Percentiles rank a stretch among this genome's conserved stretches.
phyloP scores from a whole-genome alignment of 805 yeast genomes.

The Wickerhamiella slavikovae region DNA sequence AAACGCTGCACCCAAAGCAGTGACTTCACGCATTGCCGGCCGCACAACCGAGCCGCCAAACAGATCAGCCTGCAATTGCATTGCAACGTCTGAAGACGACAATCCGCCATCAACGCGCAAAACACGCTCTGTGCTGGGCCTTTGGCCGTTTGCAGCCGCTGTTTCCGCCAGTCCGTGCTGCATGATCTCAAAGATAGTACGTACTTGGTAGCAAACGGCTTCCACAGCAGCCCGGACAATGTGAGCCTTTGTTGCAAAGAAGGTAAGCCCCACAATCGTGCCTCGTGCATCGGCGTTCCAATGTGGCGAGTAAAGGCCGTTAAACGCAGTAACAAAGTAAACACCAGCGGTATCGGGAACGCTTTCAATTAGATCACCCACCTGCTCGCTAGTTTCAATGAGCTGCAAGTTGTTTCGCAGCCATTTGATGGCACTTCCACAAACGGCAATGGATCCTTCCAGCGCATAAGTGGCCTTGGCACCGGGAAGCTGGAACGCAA shows the following conservation, averaged over 20 bases:
- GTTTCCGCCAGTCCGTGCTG: no score
- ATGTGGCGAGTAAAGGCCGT: slow-evolving; percentile 87
- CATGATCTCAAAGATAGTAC: slow-evolving; percentile 84
- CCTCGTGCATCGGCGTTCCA: slow-evolving; percentile 92
- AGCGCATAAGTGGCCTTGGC: slow-evolving; percentile 63
- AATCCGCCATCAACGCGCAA: slow-evolving; percentile 80
- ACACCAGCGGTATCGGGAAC: slow-evolving; percentile 77
- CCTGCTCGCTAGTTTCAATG: slow-evolving; percentile 63
- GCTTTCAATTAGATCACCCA: slow-evolving; percentile 74
- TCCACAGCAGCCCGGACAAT: slow-evolving; percentile 88
- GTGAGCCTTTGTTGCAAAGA: slow-evolving; percentile 78
- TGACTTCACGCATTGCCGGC: slow-evolving; percentile 71
- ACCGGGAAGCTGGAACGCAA: slow-evolving; percentile 76
- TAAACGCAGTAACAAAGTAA: slow-evolving; percentile 84
- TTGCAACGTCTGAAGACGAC: slow-evolving; percentile 75
- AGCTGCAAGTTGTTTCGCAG: slow-evolving; percentile 73
- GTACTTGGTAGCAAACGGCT: slow-evolving; percentile 84
- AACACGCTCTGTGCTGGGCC: slow-evolving; percentile 3
- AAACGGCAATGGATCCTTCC: slow-evolving; percentile 92
- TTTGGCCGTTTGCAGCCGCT: slow-evolving; percentile 33
- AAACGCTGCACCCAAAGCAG: slow-evolving; percentile 90
- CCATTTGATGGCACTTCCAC: slow-evolving; percentile 90
- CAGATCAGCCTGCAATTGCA: slow-evolving; percentile 87
- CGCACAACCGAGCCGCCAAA: slow-evolving; percentile 71
- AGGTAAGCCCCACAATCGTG: slow-evolving; percentile 81